Evolutionary conservation across 768 basidiomycete species (phyloP).

Genomic region (Clitopilus hobsonii): DNA sequence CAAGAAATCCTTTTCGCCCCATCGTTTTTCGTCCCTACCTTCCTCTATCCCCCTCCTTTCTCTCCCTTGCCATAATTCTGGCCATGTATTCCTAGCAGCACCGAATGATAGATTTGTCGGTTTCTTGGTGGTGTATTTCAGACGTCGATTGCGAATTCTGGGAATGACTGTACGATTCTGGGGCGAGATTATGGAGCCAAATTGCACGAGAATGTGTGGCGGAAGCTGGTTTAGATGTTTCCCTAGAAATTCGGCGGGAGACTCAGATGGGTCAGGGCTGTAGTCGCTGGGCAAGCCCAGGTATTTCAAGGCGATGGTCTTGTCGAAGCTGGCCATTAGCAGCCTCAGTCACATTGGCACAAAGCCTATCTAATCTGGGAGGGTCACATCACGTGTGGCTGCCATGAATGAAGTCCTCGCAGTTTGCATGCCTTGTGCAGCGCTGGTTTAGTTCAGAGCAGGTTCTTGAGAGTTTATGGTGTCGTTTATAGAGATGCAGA

Average conservation of each 20-base stretch:
- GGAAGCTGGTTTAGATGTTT: constrained; percentile 60
- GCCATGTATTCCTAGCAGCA: constrained; percentile 56
- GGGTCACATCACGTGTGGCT: no score
- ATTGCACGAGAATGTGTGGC: constrained; percentile 51
- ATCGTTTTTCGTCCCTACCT: constrained; percentile 61
- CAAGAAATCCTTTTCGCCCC: constrained; percentile 63
- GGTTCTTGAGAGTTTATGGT: no score
- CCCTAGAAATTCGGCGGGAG: constrained; percentile 61
- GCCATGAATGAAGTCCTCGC: no score
- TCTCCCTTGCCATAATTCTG: constrained; percentile 59
- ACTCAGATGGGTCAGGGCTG: constrained; percentile 50
- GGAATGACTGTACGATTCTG: constrained; percentile 62
- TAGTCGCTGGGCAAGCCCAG: constrained; percentile 58
- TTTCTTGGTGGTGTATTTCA: constrained; percentile 51
- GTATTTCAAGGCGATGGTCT: constrained; percentile 32
- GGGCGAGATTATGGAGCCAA: constrained; percentile 46
- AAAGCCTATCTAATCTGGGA: no score
- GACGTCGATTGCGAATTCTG: constrained; percentile 67
- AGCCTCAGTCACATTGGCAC: not conserved
- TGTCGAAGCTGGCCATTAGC: no score
- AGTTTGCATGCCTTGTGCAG: no score
- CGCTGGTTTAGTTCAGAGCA: no score
- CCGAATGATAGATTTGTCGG: constrained; percentile 54
- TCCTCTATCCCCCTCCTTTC: constrained; percentile 46
- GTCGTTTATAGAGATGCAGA: no score